Percentiles rank a stretch among this genome's conserved stretches.
Conservation (phyloP, 176 grass and related monocot species). For the Phyllostachys edulis region DNA sequence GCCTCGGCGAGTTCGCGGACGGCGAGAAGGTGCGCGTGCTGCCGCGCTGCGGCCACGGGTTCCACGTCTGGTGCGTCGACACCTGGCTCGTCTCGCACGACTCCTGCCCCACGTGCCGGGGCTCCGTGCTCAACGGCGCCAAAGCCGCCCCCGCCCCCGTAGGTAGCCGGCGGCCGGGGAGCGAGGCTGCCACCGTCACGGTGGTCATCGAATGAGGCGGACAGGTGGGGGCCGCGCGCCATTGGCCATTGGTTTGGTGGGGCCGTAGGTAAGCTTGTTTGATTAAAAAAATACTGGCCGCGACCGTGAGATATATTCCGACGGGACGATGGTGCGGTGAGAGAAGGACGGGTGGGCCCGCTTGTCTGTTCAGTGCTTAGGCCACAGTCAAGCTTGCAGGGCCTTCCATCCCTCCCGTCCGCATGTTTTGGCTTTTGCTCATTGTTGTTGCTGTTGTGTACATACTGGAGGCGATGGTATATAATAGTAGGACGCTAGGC, state of each 20-base stretch:
- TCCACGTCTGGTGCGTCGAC: conserved; percentile 86
- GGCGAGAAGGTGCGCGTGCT: conserved; percentile 80
- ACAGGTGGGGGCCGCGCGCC: neutral
- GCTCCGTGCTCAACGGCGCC: conserved; percentile 47
- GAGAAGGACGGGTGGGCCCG: neutral
- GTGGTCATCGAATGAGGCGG: conserved; percentile 45
- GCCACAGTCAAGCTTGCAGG: neutral
- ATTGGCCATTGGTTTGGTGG: neutral
- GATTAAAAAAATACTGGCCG: conserved; percentile 2
- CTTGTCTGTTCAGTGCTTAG: neutral
- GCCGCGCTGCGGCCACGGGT: conserved; percentile 76
- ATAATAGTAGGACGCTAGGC: no score
- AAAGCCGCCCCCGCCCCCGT: neutral
- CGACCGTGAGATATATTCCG: conserved; percentile 39
- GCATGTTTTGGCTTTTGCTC: neutral
- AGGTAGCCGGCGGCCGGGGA: neutral
- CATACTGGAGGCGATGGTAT: neutral
- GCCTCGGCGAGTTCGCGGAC: conserved; percentile 85
- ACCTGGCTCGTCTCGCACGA: conserved; percentile 71
- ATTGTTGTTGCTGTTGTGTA: neutral
- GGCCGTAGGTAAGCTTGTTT: conserved; percentile 8
- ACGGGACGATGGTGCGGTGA: neutral
- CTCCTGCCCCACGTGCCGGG: conserved; percentile 85
- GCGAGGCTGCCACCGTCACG: conserved; percentile 19
- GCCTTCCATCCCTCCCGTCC: neutral